These are phyloP conservation scores for Pseudocercospora fijiensis DNA, from an alignment of 2,329 filamentous ascomycete genomes.

Conservation along the genomic window DNA sequence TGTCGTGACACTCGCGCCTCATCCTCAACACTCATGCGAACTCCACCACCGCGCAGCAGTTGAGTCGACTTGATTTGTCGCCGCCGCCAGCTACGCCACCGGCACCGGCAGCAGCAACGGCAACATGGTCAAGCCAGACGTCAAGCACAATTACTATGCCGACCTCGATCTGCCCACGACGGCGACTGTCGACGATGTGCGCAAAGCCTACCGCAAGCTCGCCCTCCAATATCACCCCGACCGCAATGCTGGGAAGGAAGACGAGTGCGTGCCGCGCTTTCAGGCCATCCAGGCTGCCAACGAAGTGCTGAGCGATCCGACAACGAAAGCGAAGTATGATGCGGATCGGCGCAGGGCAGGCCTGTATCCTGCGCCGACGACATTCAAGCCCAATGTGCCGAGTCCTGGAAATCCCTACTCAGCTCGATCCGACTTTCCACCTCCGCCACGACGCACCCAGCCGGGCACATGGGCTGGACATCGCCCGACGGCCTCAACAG, in stretches of 20 bases:
- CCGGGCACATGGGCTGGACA: slow-evolving; percentile 37
- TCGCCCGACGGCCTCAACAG: slow-evolving; percentile 26
- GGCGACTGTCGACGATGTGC: slow-evolving; percentile 72
- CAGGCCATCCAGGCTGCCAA: slow-evolving; percentile 83
- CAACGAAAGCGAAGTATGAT: slow-evolving; percentile 62
- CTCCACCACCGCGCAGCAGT: slow-evolving; percentile 9
- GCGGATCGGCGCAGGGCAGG: slow-evolving; percentile 57
- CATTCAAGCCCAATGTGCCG: slow-evolving; percentile 26
- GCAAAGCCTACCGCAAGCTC: slow-evolving; percentile 82
- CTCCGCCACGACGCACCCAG: slow-evolving; percentile 47
- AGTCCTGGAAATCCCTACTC: slow-evolving; percentile 42
- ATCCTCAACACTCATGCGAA: slow-evolving; percentile 11
- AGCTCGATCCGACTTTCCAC: slow-evolving; percentile 44
- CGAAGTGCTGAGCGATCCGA: slow-evolving; percentile 67
- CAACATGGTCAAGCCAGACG: slow-evolving; percentile 40
- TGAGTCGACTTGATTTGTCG: slow-evolving; percentile 19
- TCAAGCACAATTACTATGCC: slow-evolving; percentile 53
- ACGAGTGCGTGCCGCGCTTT: slow-evolving; percentile 77
- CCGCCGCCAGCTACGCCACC: not conserved
- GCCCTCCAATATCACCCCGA: slow-evolving; percentile 86
- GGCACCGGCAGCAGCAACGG: slow-evolving; percentile 26
- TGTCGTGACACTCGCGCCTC: slow-evolving; percentile 15
- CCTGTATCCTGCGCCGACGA: slow-evolving; percentile 31
- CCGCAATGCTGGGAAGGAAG: slow-evolving; percentile 78
- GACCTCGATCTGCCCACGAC: slow-evolving; percentile 71